A percentile compares a stretch with the other conserved stretches of the same genome.
Evolutionary conservation across 306 rosid species (phyloP).

Genomic region (Pueraria montana): DNA sequence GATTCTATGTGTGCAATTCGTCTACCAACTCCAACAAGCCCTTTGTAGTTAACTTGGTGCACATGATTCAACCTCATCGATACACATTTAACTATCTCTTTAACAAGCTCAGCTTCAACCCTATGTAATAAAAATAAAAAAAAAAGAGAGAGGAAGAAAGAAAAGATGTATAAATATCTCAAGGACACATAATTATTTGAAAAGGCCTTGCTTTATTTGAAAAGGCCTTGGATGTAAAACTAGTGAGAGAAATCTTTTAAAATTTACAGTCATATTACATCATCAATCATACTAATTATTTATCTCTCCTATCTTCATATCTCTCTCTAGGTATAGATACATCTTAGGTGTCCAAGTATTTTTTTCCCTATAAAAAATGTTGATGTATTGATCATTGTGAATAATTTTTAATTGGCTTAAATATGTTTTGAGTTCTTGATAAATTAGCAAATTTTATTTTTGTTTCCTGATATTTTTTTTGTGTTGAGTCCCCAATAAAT

Average conservation of each 20-base stretch:
- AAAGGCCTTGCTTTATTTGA: background rate
- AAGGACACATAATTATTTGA: background rate
- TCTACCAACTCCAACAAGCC: slow-evolving; percentile 27
- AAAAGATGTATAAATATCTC: background rate
- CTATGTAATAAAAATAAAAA: background rate
- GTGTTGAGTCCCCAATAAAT: too few relatives aligned
- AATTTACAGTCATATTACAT: too few relatives aligned
- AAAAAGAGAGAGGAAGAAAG: too few relatives aligned
- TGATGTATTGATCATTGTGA: background rate
- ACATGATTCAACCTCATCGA: background rate
- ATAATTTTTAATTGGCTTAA: too few relatives aligned
- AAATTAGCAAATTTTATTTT: too few relatives aligned
- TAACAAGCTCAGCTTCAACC: slow-evolving; percentile 21
- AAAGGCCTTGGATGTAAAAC: background rate
- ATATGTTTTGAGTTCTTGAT: too few relatives aligned
- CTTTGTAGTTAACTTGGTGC: background rate
- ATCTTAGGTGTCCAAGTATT: too few relatives aligned
- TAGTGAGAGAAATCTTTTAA: background rate
- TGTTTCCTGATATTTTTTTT: too few relatives aligned
- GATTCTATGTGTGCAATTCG: slow-evolving; percentile 36
- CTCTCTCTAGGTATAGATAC: too few relatives aligned
- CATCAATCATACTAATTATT: too few relatives aligned
- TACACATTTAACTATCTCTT: slow-evolving; percentile 8
- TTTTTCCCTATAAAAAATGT: too few relatives aligned
- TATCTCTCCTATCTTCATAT: too few relatives aligned